These are phyloP conservation scores for Pythium phragmitis DNA, from an alignment of 352 stramenopile species.

Conservation along the genomic window DNA sequence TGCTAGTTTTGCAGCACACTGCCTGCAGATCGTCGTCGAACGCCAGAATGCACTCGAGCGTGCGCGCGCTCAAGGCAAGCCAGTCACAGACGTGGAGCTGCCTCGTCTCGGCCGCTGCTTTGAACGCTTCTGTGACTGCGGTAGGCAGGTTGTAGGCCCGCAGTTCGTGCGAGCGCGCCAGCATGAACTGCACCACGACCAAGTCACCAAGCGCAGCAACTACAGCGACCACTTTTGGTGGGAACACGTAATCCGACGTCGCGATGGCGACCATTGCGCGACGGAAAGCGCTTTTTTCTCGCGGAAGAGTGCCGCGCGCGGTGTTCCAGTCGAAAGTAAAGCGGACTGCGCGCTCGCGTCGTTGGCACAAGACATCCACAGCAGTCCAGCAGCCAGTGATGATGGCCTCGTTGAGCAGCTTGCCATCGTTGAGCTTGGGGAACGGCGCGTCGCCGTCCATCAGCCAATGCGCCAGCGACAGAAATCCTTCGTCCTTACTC, in stretches of 20 bases:
- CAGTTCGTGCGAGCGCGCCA: not conserved
- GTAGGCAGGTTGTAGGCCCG: no score
- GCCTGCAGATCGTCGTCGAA: no score
- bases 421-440: not conserved
- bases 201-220: not conserved
- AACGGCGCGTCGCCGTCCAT: conserved; percentile 5
- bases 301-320: not conserved
- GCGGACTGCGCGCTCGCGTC: not conserved
- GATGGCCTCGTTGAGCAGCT: not conserved
- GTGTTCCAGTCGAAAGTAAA: not conserved
- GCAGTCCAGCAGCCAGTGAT: not conserved
- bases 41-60: no score
- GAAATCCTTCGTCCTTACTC: not conserved
- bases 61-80: not conserved
- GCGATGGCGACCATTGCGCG: not conserved
- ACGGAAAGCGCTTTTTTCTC: not conserved
- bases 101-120: not conserved
- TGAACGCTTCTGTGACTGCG: no score
- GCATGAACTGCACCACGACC: not conserved
- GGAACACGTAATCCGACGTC: not conserved
- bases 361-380: not conserved
- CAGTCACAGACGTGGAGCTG: not conserved
- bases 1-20: no score
- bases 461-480: not conserved
- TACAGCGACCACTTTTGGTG: not conserved